phyloP scores from a whole-genome alignment of 495 filamentous ascomycete species.

The Penicillium odoratum region DNA sequence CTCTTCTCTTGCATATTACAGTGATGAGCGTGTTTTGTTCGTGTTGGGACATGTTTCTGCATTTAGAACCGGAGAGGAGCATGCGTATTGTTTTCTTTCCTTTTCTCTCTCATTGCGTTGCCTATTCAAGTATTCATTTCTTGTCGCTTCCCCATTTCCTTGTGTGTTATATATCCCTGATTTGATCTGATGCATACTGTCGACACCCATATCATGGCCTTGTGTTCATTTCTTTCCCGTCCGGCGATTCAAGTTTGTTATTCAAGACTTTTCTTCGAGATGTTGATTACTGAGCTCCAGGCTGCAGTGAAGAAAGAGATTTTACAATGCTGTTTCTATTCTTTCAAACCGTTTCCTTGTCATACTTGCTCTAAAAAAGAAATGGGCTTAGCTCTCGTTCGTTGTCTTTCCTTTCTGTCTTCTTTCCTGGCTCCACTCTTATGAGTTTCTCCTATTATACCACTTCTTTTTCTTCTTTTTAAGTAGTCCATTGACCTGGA shows the following conservation, averaged over 20 bases:
- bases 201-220: conserved; percentile 22
- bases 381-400: conserved; percentile 1
- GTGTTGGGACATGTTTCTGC: conserved; percentile 34
- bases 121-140: conserved; percentile 13
- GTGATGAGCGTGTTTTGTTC: conserved; percentile 42
- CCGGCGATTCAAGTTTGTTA: conserved; percentile 12
- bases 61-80: conserved; percentile 46
- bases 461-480: conserved; percentile 8
- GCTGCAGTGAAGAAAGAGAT: conserved; percentile 13
- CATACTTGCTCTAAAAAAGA: not conserved
- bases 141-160: conserved; percentile 13
- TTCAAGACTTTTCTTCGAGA: conserved; percentile 3
- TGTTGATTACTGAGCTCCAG: conserved; percentile 12
- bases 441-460: conserved; percentile 11
- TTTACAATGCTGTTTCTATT: not conserved
- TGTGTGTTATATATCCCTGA: conserved; percentile 34
- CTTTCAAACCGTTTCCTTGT: not conserved
- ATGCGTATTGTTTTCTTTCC: conserved; percentile 32
- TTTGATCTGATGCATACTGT: conserved; percentile 32
- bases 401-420: conserved; percentile 4
- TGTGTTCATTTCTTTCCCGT: conserved; percentile 18
- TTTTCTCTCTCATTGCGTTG: conserved; percentile 16
- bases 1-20: conserved; percentile 41
- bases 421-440: not conserved
- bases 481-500: not conserved